Percentiles rank a stretch among this genome's conserved stretches.
phyloP scores from a whole-genome alignment of 345 rosid genomes.

The Moringa oleifera region DNA sequence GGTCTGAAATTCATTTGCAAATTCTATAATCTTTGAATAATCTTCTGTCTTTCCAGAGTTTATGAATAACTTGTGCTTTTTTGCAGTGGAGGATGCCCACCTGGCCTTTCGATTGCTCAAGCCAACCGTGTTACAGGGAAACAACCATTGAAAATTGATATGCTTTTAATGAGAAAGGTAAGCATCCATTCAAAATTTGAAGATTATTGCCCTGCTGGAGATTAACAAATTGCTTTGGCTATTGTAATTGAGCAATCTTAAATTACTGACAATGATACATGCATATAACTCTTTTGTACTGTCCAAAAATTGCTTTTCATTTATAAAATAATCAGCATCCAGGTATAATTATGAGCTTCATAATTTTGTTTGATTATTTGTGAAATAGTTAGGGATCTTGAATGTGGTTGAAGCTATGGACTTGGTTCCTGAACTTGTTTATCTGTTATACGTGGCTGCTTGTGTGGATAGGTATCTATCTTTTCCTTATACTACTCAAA shows the following conservation, averaged over 20 bases:
- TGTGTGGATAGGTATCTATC: constrained; percentile 59
- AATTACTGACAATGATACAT: neutral
- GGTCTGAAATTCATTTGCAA: constrained; percentile 40
- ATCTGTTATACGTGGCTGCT: constrained; percentile 76
- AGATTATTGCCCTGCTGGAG: constrained; percentile 10
- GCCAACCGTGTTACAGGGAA: constrained; percentile 73
- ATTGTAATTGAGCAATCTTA: constrained; percentile 11
- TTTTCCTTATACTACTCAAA: constrained; percentile 10
- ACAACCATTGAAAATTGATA: constrained; percentile 54
- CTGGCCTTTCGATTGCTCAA: constrained; percentile 85
- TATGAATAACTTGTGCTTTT: constrained; percentile 23
- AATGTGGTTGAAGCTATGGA: constrained; percentile 80
- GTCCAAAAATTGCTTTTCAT: neutral
- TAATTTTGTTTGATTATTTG: constrained; percentile 6
- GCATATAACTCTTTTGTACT: neutral
- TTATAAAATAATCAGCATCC: too few relatives aligned
- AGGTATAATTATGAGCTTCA: too few relatives aligned
- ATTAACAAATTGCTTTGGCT: constrained; percentile 5
- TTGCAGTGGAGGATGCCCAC: constrained; percentile 70
- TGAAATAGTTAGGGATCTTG: constrained; percentile 75
- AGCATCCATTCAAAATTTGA: constrained; percentile 4
- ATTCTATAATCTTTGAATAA: constrained; percentile 7
- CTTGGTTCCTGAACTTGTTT: constrained; percentile 64
- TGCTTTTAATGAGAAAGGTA: constrained; percentile 76
- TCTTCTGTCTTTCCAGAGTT: constrained; percentile 12